Conservation (phyloP, 1,139 yeast genomes). For the Saccharomyces hybrid region DNA sequence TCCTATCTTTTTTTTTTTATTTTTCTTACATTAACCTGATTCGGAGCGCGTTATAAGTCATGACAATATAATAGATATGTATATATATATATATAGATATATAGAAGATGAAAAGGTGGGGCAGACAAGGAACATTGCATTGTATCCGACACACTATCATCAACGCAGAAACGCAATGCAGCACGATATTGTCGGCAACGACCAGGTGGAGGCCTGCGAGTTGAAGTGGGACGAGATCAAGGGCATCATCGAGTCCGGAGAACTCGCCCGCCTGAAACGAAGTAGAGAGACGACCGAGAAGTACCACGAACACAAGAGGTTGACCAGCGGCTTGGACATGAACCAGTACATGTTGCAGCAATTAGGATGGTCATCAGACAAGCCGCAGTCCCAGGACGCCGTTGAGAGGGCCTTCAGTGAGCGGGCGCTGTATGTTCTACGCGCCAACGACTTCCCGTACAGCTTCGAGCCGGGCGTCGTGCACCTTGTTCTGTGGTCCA, state of each 20-base stretch:
- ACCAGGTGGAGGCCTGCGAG: background rate
- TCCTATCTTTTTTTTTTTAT: background rate
- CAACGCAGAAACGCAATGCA: background rate
- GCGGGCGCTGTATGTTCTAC: constrained; percentile 10
- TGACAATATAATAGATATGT: background rate
- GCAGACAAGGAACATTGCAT: background rate
- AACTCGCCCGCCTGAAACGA: constrained; percentile 18
- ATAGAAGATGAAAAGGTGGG: background rate
- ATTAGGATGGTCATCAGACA: constrained; percentile 18
- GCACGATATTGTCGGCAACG: background rate
- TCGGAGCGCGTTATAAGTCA: background rate
- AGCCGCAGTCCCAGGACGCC: constrained; percentile 2
- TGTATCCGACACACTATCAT: background rate
- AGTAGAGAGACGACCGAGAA: constrained; percentile 12
- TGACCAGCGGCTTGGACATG: constrained; percentile 11
- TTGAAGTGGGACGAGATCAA: constrained; percentile 19
- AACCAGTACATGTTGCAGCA: constrained; percentile 15
- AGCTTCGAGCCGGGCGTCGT: constrained; percentile 30
- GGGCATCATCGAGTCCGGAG: constrained; percentile 15
- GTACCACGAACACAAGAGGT: constrained; percentile 19
- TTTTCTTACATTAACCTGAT: background rate
- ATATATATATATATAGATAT: background rate
- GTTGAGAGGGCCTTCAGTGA: background rate
- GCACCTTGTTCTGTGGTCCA: constrained; percentile 39
- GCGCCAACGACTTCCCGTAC: constrained; percentile 37